These are phyloP conservation scores for Conringia planisiliqua DNA, from an alignment of 345 rosid species.

Conservation along the genomic window DNA sequence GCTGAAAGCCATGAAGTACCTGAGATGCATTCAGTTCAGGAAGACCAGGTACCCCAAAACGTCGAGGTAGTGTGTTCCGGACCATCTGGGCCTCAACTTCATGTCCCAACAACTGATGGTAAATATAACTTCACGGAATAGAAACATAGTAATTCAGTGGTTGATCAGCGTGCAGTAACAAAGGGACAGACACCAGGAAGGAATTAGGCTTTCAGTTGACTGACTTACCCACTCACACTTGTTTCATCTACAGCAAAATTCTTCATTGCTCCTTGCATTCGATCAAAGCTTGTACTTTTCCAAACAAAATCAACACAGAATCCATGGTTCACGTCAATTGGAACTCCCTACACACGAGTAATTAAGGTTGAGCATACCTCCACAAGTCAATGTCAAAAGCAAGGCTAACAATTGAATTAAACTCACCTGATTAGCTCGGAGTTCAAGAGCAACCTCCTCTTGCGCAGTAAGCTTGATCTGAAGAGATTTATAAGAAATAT, in stretches of 20 bases:
- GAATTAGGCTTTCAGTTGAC: constrained; percentile 14
- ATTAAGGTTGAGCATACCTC: constrained; percentile 7
- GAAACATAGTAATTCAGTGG: not conserved
- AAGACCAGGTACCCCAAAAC: constrained; percentile 99
- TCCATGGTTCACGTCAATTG: constrained; percentile 90
- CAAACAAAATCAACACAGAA: constrained; percentile 98
- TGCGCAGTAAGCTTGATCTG: constrained; percentile 97
- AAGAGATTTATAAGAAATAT: constrained; percentile 16
- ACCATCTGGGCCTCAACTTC: constrained; percentile 98
- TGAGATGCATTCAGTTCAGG: constrained; percentile 99
- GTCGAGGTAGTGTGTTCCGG: constrained; percentile 86
- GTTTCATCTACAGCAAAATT: constrained; percentile 99
- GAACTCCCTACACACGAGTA: constrained; percentile 71
- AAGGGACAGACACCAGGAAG: not conserved
- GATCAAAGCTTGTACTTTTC: constrained; percentile 99
- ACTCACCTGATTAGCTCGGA: constrained; percentile 93
- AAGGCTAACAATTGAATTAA: not conserved
- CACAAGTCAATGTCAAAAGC: not conserved
- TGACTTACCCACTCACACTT: constrained; percentile 97
- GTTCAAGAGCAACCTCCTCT: constrained; percentile 99
- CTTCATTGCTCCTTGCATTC: constrained; percentile 99
- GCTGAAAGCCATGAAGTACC: constrained; percentile 39
- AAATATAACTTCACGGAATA: constrained; percentile 63
- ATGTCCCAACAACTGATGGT: constrained; percentile 96
- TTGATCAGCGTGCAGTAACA: constrained; percentile 1